Percentiles rank a stretch among this genome's conserved stretches.
Conservation (phyloP, 495 filamentous ascomycete genomes). For the Neurospora sp. region DNA sequence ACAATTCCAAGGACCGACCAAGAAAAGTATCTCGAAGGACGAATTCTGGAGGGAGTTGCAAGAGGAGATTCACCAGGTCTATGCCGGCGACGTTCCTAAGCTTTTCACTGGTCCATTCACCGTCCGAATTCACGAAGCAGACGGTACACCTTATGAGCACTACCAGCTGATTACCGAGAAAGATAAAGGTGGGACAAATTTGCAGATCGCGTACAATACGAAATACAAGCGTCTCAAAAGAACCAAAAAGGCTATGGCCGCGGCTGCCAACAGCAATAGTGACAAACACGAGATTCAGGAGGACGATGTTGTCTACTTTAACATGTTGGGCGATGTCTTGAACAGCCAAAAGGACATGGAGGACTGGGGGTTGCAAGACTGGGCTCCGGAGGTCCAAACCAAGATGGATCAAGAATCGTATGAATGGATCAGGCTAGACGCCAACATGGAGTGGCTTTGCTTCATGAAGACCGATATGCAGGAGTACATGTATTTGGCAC, state of each 20-base stretch:
- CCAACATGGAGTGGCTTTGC: slow-evolving; percentile 97
- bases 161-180: slow-evolving; percentile 90
- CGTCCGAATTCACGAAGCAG: slow-evolving; percentile 94
- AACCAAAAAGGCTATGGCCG: slow-evolving; percentile 77
- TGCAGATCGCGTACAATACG: slow-evolving; percentile 97
- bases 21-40: slow-evolving; percentile 44
- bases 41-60: slow-evolving; percentile 75
- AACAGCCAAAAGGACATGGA: slow-evolving; percentile 68
- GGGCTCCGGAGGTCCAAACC: slow-evolving; percentile 75
- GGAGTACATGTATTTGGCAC: slow-evolving; percentile 93
- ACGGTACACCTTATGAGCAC: slow-evolving; percentile 97
- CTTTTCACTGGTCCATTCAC: slow-evolving; percentile 95
- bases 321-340: slow-evolving; percentile 86
- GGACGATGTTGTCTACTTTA: slow-evolving; percentile 88
- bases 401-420: slow-evolving; percentile 93
- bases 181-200: slow-evolving; percentile 46
- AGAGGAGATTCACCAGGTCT: slow-evolving; percentile 62
- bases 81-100: slow-evolving; percentile 57
- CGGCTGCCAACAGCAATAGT: slow-evolving; percentile 40
- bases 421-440: slow-evolving; percentile 97
- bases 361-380: slow-evolving; percentile 79
- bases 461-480: slow-evolving; percentile 65
- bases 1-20: slow-evolving; percentile 53
- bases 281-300: slow-evolving; percentile 68
- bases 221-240: slow-evolving; percentile 98